These are phyloP conservation scores for Lasiodiplodia citricola DNA, from an alignment of 2,329 filamentous ascomycete species.

Conservation along the genomic window DNA sequence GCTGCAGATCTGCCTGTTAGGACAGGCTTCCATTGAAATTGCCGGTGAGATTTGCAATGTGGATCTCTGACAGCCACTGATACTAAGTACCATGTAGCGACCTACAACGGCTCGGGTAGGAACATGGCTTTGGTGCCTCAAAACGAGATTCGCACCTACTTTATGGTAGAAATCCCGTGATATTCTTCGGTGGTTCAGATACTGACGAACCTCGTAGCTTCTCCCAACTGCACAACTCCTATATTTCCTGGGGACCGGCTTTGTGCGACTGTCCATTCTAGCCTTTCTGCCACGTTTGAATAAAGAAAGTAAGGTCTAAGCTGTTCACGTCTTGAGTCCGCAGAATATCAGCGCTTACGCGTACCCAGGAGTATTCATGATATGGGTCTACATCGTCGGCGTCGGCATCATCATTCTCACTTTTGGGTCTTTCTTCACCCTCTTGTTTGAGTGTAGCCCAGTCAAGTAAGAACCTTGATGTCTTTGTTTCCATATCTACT, in stretches of 20 bases:
- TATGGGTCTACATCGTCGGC: slow-evolving; percentile 3
- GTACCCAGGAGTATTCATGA: slow-evolving; percentile 9
- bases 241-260: slow-evolving; percentile 39
- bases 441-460: slow-evolving; percentile 27
- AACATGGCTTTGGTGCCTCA: slow-evolving; percentile 30
- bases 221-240: slow-evolving; percentile 31
- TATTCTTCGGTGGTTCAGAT: neutral
- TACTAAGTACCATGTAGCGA: slow-evolving; percentile 1
- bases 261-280: slow-evolving; percentile 43
- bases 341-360: neutral
- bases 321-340: neutral
- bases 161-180: slow-evolving; percentile 27
- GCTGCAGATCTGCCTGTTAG: slow-evolving; percentile 11
- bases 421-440: slow-evolving; percentile 8
- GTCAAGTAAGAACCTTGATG: slow-evolving; percentile 8
- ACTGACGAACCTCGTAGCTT: slow-evolving; percentile 28
- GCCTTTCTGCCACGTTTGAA: slow-evolving; percentile 44
- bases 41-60: neutral
- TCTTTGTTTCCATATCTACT: neutral
- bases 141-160: slow-evolving; percentile 29
- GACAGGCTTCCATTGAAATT: slow-evolving; percentile 17
- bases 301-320: slow-evolving; percentile 39
- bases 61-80: no score
- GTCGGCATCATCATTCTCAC: slow-evolving; percentile 17
- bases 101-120: slow-evolving; percentile 32